Percentiles rank a stretch among this genome's conserved stretches.
Evolutionary conservation across 2,329 filamentous ascomycete genomes (phyloP).

Genomic region (Mycogone perniciosa): DNA sequence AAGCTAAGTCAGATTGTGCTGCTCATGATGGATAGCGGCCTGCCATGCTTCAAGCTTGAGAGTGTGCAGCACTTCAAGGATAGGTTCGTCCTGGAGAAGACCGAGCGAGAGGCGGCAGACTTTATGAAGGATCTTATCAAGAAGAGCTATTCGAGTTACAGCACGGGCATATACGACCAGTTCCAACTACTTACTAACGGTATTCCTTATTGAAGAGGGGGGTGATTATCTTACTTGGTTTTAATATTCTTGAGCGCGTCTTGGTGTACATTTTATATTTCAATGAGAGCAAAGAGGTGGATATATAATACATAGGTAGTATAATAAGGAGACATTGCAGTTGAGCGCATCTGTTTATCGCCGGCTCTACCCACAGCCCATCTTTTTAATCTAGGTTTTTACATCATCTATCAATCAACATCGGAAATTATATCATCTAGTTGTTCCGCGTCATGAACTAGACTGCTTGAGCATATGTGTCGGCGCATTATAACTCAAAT

Average conservation of each 20-base stretch:
- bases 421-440: neutral
- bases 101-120: slow-evolving; percentile 86
- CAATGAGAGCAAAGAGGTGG: too few relatives aligned
- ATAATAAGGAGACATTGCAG: too few relatives aligned
- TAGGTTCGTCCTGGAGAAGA: slow-evolving; percentile 86
- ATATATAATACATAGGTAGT: too few relatives aligned
- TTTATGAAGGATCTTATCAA: slow-evolving; percentile 86
- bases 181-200: slow-evolving; percentile 97
- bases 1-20: slow-evolving; percentile 86
- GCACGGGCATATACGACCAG: slow-evolving; percentile 92
- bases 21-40: slow-evolving; percentile 90
- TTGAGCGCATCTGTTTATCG: too few relatives aligned
- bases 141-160: slow-evolving; percentile 86
- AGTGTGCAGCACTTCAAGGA: slow-evolving; percentile 89
- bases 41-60: slow-evolving; percentile 97
- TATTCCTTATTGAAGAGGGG: slow-evolving; percentile 68
- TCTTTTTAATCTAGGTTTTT: neutral
- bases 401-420: neutral
- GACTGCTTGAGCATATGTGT: slow-evolving; percentile 47
- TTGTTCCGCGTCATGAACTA: slow-evolving; percentile 9
- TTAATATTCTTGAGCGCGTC: neutral
- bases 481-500: slow-evolving; percentile 55
- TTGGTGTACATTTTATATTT: too few relatives aligned
- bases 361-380: neutral
- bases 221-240: neutral